A percentile compares a stretch with the other conserved stretches of the same genome.
Evolutionary conservation across 164 flowering plant genomes (phyloP).

Genomic region (Houttuynia cordata): DNA sequence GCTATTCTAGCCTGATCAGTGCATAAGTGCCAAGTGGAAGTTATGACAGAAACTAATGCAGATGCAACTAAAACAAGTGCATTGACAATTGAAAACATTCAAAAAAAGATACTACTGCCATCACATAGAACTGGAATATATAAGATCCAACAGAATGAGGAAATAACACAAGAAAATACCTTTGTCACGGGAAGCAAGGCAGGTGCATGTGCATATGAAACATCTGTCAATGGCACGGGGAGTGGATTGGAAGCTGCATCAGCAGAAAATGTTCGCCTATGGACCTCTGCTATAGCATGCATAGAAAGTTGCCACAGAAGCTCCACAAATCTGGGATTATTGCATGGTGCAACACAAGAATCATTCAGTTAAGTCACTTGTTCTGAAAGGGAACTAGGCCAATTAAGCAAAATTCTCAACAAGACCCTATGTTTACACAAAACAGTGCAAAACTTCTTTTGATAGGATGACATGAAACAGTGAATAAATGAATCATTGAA

Average conservation of each 20-base stretch:
- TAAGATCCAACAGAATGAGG: not conserved
- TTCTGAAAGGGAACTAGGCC: not conserved
- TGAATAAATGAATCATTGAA: too few relatives aligned
- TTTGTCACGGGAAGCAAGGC: conserved; percentile 93
- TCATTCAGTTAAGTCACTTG: not conserved
- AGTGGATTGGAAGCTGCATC: conserved; percentile 90
- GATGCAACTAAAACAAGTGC: not conserved
- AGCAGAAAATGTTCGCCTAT: conserved; percentile 74
- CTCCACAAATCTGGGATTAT: conserved; percentile 72
- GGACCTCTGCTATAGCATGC: conserved; percentile 98
- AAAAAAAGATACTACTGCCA: too few relatives aligned
- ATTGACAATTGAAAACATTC: not conserved
- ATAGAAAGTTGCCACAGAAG: conserved; percentile 98
- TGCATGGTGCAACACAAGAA: not conserved
- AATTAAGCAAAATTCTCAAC: not conserved
- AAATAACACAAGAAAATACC: conserved; percentile 25
- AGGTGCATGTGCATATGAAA: conserved; percentile 95
- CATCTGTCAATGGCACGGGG: conserved; percentile 94
- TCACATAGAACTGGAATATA: too few relatives aligned
- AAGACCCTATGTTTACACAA: too few relatives aligned
- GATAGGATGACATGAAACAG: too few relatives aligned
- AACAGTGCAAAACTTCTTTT: too few relatives aligned
- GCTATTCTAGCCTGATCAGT: conserved; percentile 84
- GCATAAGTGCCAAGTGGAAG: conserved; percentile 4
- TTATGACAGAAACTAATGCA: too few relatives aligned